A percentile compares a stretch with the other conserved stretches of the same genome.
phyloP scores from a whole-genome alignment of 306 rosid genomes.

The Quercus cerris region DNA sequence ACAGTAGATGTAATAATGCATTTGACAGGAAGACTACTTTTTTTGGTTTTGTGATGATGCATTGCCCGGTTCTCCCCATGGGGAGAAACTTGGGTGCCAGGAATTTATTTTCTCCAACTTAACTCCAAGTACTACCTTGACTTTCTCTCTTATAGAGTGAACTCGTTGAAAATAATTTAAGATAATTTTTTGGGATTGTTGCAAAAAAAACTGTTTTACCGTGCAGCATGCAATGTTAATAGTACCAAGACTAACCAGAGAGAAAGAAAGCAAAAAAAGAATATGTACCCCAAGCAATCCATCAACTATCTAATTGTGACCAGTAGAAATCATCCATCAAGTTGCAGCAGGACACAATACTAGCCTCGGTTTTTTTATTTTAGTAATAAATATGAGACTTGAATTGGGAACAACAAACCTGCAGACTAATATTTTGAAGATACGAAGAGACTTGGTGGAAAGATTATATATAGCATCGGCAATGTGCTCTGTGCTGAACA shows the following conservation, averaged over 20 bases:
- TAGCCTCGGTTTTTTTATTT: background rate
- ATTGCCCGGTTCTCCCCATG: no score
- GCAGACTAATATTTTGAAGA: constrained; percentile 62
- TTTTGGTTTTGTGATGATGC: background rate
- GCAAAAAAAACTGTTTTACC: background rate
- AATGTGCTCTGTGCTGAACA: constrained; percentile 67
- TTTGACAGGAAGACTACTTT: background rate
- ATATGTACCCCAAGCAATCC: background rate
- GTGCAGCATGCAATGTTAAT: background rate
- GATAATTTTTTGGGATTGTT: background rate
- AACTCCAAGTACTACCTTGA: background rate
- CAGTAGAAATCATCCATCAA: background rate
- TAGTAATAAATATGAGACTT: background rate
- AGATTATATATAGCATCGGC: constrained; percentile 69
- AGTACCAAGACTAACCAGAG: background rate
- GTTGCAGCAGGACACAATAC: background rate
- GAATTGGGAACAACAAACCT: constrained; percentile 48
- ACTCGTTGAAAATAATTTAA: background rate
- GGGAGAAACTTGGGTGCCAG: background rate
- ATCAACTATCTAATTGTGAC: background rate
- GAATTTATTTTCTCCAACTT: background rate
- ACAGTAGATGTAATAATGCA: background rate
- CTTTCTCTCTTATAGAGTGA: background rate
- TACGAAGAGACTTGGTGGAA: constrained; percentile 71
- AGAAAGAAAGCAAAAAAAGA: background rate